Evolutionary conservation across 2,329 filamentous ascomycete genomes (phyloP).

Genomic region (Ophiostoma quercus): DNA sequence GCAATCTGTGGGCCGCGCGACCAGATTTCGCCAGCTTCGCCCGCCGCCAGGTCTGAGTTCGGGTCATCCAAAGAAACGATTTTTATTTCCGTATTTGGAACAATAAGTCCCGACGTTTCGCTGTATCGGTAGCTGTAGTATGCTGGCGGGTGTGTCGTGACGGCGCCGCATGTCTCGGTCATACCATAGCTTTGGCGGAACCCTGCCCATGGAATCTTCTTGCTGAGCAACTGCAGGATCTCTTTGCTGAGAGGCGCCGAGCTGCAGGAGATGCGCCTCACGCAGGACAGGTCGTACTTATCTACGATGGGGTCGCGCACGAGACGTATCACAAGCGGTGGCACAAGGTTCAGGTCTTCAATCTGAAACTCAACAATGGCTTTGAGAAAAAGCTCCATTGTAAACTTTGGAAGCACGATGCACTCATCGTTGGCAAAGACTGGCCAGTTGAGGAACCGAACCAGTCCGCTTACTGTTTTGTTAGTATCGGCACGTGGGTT

Average conservation of each 20-base stretch:
- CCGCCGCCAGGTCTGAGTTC: not conserved
- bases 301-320: constrained; percentile 49
- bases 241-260: constrained; percentile 47
- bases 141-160: not conserved
- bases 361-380: not conserved
- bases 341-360: constrained; percentile 54
- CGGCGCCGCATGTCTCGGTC: not conserved
- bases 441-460: not conserved
- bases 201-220: not conserved
- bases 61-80: not conserved
- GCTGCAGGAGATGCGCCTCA: constrained; percentile 54
- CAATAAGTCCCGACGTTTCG: not conserved
- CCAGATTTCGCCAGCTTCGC: constrained; percentile 54
- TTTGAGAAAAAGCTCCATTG: not conserved
- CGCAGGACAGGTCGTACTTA: constrained; percentile 52
- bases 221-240: not conserved
- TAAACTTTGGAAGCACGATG: not conserved
- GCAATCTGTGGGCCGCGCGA: constrained; percentile 67
- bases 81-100: not conserved
- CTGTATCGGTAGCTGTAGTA: not conserved
- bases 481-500: not conserved
- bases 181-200: constrained; percentile 1
- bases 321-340: constrained; percentile 36
- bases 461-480: not conserved
- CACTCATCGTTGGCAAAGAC: not conserved